A percentile compares a stretch with the other conserved stretches of the same genome.
Conservation (phyloP, 176 grass and related monocot genomes). For the Oryza meyeriana region DNA sequence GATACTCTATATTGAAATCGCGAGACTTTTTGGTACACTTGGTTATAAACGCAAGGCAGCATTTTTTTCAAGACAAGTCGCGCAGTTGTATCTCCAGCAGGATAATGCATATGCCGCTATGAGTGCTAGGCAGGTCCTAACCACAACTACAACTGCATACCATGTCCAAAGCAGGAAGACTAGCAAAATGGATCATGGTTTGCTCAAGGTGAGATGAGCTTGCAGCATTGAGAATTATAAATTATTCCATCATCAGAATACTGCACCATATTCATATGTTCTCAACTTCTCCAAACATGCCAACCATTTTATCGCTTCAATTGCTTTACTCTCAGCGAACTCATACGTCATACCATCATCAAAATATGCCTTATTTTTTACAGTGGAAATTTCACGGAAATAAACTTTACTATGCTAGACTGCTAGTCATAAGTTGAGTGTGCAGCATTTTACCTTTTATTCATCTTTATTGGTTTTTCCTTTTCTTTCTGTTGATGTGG, state of each 20-base stretch:
- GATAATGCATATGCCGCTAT: constrained; percentile 87
- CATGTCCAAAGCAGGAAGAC: constrained; percentile 93
- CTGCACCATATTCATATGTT: constrained; percentile 12
- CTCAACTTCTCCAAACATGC: neutral
- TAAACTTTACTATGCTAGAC: constrained; percentile 5
- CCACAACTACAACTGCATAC: constrained; percentile 82
- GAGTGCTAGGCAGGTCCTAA: constrained; percentile 97
- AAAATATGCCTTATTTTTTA: neutral
- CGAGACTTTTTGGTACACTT: constrained; percentile 90
- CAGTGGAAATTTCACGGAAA: neutral
- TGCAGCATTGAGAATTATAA: constrained; percentile 1
- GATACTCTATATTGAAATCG: constrained; percentile 94
- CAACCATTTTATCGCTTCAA: neutral
- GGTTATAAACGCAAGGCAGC: constrained; percentile 95
- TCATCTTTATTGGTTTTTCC: neutral
- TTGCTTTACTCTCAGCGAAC: constrained; percentile 1
- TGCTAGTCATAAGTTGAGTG: neutral
- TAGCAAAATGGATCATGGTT: constrained; percentile 32
- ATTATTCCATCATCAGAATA: constrained; percentile 4
- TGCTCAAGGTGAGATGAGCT: constrained; percentile 33
- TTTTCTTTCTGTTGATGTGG: neutral
- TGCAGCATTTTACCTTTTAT: neutral
- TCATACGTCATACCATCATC: neutral
- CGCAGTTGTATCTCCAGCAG: constrained; percentile 95
- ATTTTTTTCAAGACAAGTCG: constrained; percentile 99